phyloP scores from a whole-genome alignment of 257 asterid genomes.

The Thymus mandschuricus region DNA sequence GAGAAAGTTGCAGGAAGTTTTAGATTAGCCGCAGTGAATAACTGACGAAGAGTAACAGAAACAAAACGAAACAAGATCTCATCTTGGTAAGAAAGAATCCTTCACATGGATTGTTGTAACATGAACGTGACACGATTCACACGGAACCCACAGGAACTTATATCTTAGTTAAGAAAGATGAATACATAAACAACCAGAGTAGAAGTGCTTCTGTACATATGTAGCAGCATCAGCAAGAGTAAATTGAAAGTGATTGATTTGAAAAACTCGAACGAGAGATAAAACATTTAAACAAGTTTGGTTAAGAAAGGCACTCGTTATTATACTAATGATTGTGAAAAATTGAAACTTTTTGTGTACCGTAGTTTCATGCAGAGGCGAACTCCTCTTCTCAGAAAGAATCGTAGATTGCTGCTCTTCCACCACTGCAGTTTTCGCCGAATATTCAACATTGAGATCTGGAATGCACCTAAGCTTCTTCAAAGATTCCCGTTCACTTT shows the following conservation, averaged over 20 bases:
- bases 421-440: constrained; percentile 19
- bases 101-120: not conserved
- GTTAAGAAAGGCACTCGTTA: constrained; percentile 22
- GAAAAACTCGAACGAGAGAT: too few relatives aligned
- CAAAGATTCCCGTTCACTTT: constrained; percentile 27
- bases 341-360: constrained; percentile 24
- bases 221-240: not conserved
- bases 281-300: not conserved
- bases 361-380: constrained; percentile 33
- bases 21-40: constrained; percentile 18
- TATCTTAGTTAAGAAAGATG: not conserved
- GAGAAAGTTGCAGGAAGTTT: constrained; percentile 11
- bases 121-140: not conserved
- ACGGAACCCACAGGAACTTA: not conserved
- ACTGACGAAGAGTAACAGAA: not conserved
- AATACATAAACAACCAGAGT: not conserved
- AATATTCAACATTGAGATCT: constrained; percentile 51
- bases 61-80: not conserved
- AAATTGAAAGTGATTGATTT: too few relatives aligned
- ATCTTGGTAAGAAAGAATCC: not conserved
- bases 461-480: constrained; percentile 44
- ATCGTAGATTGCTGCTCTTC: constrained; percentile 34
- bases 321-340: not conserved
- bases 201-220: not conserved
- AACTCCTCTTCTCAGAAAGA: constrained; percentile 32